A percentile compares a stretch with the other conserved stretches of the same genome.
Evolutionary conservation across 371 early-diverging fungal species (phyloP).

Genomic region (Coemansia linderi): DNA sequence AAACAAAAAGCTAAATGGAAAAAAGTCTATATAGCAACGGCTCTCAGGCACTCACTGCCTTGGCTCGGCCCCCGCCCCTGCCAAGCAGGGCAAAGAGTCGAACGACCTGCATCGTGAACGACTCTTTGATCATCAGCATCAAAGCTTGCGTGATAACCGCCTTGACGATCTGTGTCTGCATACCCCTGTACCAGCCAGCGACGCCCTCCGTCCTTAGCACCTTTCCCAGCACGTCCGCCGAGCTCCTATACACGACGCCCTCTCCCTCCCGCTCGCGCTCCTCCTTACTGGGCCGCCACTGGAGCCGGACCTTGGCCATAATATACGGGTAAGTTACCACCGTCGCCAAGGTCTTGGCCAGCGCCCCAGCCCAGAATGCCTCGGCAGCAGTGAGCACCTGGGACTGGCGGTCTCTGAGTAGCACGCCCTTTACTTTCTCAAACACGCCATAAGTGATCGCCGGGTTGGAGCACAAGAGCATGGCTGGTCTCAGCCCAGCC

Average conservation of each 20-base stretch:
- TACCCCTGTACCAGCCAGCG: slow-evolving; percentile 94
- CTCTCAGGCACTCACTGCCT: background rate
- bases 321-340: slow-evolving; percentile 92
- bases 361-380: slow-evolving; percentile 86
- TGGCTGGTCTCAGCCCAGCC: slow-evolving; percentile 86
- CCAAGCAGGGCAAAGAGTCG: slow-evolving; percentile 36
- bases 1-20: background rate
- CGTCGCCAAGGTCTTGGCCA: slow-evolving; percentile 90
- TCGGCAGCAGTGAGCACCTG: slow-evolving; percentile 69
- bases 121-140: slow-evolving; percentile 92
- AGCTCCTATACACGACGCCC: slow-evolving; percentile 71
- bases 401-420: slow-evolving; percentile 46
- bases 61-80: background rate
- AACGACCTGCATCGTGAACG: slow-evolving; percentile 59
- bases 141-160: slow-evolving; percentile 95
- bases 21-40: background rate
- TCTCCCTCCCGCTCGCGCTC: slow-evolving; percentile 58
- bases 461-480: slow-evolving; percentile 91
- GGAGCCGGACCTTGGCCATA: slow-evolving; percentile 95
- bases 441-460: slow-evolving; percentile 97
- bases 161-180: slow-evolving; percentile 94
- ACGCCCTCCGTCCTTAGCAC: slow-evolving; percentile 80
- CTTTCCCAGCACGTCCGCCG: slow-evolving; percentile 85
- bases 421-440: slow-evolving; percentile 80
- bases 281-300: slow-evolving; percentile 86